Percentiles rank a stretch among this genome's conserved stretches.
These are phyloP conservation scores for Lyophyllum semitale DNA, from an alignment of 768 basidiomycete genomes.

Conservation along the genomic window DNA sequence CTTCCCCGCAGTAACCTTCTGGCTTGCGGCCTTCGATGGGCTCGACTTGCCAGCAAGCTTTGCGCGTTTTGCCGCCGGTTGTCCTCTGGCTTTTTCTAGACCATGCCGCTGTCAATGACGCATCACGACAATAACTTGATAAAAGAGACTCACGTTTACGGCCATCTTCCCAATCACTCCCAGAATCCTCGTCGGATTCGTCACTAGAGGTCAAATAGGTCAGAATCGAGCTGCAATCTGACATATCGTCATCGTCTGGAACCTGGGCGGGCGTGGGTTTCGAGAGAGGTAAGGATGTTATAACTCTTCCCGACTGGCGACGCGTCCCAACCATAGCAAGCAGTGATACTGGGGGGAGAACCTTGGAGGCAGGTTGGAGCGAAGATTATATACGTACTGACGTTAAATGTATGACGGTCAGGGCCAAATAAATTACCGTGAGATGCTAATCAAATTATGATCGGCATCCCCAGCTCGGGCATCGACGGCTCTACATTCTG, in stretches of 20 bases:
- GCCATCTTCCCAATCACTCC: too few relatives aligned
- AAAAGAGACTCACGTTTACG: background rate
- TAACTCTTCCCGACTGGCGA: background rate
- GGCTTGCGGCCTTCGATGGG: background rate
- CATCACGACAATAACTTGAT: background rate
- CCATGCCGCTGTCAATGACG: background rate
- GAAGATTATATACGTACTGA: too few relatives aligned
- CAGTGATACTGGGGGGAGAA: background rate
- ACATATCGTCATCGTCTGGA: background rate
- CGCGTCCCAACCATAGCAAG: background rate
- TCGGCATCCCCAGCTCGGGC: too few relatives aligned
- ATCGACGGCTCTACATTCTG: too few relatives aligned
- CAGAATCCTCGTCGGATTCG: background rate
- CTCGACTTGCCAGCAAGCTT: background rate
- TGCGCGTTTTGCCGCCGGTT: slow-evolving; percentile 1
- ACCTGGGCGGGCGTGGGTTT: background rate
- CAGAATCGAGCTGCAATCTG: background rate
- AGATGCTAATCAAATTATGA: too few relatives aligned
- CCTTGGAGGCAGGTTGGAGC: too few relatives aligned
- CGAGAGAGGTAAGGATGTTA: background rate
- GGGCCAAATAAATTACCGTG: too few relatives aligned
- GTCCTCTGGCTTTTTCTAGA: background rate
- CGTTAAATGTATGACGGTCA: too few relatives aligned
- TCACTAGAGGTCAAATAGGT: background rate
- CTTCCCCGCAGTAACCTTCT: background rate